Evolutionary conservation across 2,329 filamentous ascomycete genomes (phyloP), one percentile per base, ranked within the genome.

Genomic region (Chaetomiaceae sp.): DNA sequence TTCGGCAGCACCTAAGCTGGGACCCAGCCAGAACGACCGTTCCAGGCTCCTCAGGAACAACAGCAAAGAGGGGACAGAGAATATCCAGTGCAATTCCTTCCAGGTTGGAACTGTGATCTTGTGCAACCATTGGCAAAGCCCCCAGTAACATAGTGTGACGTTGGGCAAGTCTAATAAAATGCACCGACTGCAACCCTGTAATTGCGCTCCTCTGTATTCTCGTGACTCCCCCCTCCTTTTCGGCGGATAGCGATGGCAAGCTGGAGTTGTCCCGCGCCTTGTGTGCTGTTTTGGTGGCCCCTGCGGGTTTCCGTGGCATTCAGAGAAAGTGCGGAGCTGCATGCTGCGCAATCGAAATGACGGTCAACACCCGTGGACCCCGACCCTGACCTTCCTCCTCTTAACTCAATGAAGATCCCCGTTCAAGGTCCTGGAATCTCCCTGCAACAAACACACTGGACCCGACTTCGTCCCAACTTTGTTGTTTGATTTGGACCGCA

Each of bases 231-330:
- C n/a, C n/a, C 44, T 39, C 33, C 14, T 42, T 39, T 35, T 31
- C 2, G 16, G n/a, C 25, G 7, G 5, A 2, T n/a, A 14, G 20
- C 35, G n/a, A n/a, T n/a, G 19, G 10, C 25, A 12, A 27, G 25
- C 25, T 5, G 5, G 25, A 12, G 25, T 12, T 3, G 13, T 14
- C 13, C n/a, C 4, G 27, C 12, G 33, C 30, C 41, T 48, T 45
- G 35, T 25, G 35, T 44, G 33, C 17, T 47, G 42, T 48, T 39
- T 38, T 50, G 33, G 39, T 57, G 58, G 51, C 46, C 57, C 53
- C 44, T 53, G 57, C 55, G 48, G 40, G 53, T 58, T 58, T 48
- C 53, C 56, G 46, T 58, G 55, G 54, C 55, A 53, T 35, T 53
- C 41, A 46, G 48, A 34, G 40, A 43, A n/a, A 46, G 25, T 39